Percentiles rank a stretch among this genome's conserved stretches.
Evolutionary conservation across 495 filamentous ascomycete genomes (phyloP).

Genomic region (Neohortaea acidophila): DNA sequence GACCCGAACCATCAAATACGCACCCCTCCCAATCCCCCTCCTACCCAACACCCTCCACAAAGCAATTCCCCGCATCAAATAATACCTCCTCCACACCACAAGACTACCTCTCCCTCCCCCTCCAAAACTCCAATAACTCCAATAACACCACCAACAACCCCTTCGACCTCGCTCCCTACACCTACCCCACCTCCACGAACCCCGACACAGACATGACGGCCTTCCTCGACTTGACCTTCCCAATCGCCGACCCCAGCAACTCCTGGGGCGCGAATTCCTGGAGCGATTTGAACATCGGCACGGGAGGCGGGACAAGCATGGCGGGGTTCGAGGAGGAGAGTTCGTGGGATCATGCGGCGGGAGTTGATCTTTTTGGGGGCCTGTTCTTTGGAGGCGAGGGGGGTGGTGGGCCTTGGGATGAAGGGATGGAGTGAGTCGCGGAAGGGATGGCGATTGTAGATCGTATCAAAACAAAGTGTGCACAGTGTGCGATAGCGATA

Average conservation of each 20-base stretch:
- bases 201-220: slow-evolving; percentile 20
- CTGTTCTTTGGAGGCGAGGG: slow-evolving; percentile 62
- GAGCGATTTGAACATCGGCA: slow-evolving; percentile 51
- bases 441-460: no score
- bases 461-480: no score
- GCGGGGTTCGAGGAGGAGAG: slow-evolving; percentile 37
- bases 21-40: neutral
- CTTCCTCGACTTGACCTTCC: slow-evolving; percentile 22
- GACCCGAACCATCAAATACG: slow-evolving; percentile 13
- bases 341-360: slow-evolving; percentile 62
- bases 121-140: neutral
- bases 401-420: no score
- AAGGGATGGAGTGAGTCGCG: no score
- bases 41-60: neutral
- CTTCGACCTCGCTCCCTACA: slow-evolving; percentile 20
- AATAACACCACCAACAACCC: neutral
- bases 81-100: neutral
- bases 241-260: slow-evolving; percentile 8
- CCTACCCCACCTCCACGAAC: slow-evolving; percentile 7
- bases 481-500: no score
- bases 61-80: neutral
- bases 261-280: slow-evolving; percentile 10
- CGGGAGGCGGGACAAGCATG: slow-evolving; percentile 36
- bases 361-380: slow-evolving; percentile 75
- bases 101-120: neutral